A percentile compares a stretch with the other conserved stretches of the same genome.
These are phyloP conservation scores for Xylogone sp. DNA, from an alignment of 2,329 filamentous ascomycete genomes.

Conservation along the genomic window DNA sequence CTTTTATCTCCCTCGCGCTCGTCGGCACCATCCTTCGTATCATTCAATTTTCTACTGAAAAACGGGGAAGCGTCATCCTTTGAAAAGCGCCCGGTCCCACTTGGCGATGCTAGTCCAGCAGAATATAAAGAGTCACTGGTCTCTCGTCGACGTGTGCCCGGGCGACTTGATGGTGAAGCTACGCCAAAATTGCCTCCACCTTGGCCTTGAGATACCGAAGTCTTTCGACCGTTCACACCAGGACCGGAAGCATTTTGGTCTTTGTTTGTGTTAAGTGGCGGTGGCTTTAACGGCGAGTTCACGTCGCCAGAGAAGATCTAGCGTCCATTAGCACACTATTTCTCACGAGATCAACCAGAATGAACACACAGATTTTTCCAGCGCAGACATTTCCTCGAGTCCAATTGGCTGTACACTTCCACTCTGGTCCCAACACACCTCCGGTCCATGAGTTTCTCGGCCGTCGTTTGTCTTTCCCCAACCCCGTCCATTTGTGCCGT, in stretches of 20 bases:
- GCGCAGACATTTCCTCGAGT: slow-evolving; percentile 62
- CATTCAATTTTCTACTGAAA: slow-evolving; percentile 50
- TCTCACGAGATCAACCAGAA: slow-evolving; percentile 6
- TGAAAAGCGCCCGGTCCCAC: slow-evolving; percentile 52
- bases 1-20: slow-evolving; percentile 48
- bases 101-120: slow-evolving; percentile 57
- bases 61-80: slow-evolving; percentile 61
- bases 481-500: slow-evolving; percentile 53
- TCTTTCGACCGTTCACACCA: slow-evolving; percentile 68
- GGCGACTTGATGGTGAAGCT: slow-evolving; percentile 69
- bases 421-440: slow-evolving; percentile 82
- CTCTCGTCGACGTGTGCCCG: slow-evolving; percentile 76
- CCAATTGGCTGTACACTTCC: slow-evolving; percentile 69
- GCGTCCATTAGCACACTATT: slow-evolving; percentile 20
- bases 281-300: slow-evolving; percentile 89
- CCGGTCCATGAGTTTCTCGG: slow-evolving; percentile 77
- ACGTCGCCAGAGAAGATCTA: slow-evolving; percentile 82
- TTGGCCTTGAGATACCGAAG: slow-evolving; percentile 68
- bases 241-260: slow-evolving; percentile 53
- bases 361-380: slow-evolving; percentile 55
- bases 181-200: slow-evolving; percentile 62
- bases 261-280: slow-evolving; percentile 63
- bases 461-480: slow-evolving; percentile 79
- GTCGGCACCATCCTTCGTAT: slow-evolving; percentile 47
- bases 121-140: slow-evolving; percentile 68